Base-by-base conservation (phyloP, 176 grass and related monocot species). In the Dactylis glomerata region DNA sequence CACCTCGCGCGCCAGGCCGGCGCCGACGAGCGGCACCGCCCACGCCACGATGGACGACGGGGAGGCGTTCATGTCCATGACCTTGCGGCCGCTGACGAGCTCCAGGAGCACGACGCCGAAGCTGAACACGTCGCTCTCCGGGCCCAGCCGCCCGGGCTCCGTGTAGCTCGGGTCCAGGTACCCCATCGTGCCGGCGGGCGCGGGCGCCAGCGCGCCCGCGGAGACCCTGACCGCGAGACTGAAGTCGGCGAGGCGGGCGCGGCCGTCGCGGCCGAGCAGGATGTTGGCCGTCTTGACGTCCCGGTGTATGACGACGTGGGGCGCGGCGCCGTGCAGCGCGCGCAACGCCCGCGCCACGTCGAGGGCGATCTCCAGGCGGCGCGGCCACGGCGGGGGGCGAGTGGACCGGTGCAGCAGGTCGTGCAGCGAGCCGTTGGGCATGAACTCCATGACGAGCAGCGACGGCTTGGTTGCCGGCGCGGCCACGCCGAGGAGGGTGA, bases 81-180 rank as follows among this genome's bases (percentile, higher is more conserved):
- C 96, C 89, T 95, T 95, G 73, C 96, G 87, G 28, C 91, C 87
- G 91, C 96, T 98, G n/a, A 92, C n/a, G 54, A 98, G 89, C 91
- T 98, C 96, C 67, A 98, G 80, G 46, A 95, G 82, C 58, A 98
- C 88, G 37, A 95, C 91, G 27, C 96, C 96, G 82, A 98, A 95
- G 91, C 96, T 98, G 77, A 93, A 98, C 86, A 98, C 96, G 68
- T 98, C 96, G 83, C 85, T 98, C 81, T 90, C 84, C 0, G 93
- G 96, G 22, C 93, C 93, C 12, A 95, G 82, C 15, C 87, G 49
- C 0, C 78, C 87, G 0, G 96, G 86, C 80, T 98, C 93, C 11
- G 93, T 90, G 86, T 98, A 98, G 45, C 87, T 73, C 33, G 96
- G 96, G 90, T 98, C 96, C n/a, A 98, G 83, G 93, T 95, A 98